Percentiles rank a stretch among this genome's conserved stretches.
phyloP scores from a whole-genome alignment of 2,329 filamentous ascomycete genomes.

The Fusarium continuum region DNA sequence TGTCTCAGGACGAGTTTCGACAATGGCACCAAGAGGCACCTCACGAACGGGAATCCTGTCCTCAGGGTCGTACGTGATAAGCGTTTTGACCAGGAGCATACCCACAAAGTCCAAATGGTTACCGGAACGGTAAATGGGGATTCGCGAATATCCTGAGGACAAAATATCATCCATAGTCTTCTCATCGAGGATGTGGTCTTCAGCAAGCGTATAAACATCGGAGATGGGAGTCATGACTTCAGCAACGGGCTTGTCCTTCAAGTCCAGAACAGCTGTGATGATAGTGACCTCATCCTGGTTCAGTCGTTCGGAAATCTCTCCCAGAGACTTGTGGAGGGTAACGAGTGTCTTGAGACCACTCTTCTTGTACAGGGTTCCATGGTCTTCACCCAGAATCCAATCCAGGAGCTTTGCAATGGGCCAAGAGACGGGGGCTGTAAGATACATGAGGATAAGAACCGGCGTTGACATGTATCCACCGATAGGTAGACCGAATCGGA shows the following conservation, averaged over 20 bases:
- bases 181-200: conserved; percentile 92
- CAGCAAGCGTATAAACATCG: conserved; percentile 96
- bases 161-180: conserved; percentile 93
- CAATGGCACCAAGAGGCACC: conserved; percentile 91
- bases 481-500: conserved; percentile 93
- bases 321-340: conserved; percentile 90
- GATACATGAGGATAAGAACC: conserved; percentile 89
- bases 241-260: conserved; percentile 95
- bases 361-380: conserved; percentile 98
- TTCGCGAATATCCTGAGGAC: conserved; percentile 92
- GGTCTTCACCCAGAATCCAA: conserved; percentile 90
- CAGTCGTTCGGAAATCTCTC: conserved; percentile 84
- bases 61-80: conserved; percentile 98
- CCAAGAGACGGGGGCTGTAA: conserved; percentile 90
- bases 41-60: conserved; percentile 87
- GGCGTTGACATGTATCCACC: conserved; percentile 92
- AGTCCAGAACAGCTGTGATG: conserved; percentile 93
- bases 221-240: conserved; percentile 99
- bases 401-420: conserved; percentile 96
- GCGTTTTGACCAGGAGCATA: conserved; percentile 97
- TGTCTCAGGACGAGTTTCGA: conserved; percentile 93
- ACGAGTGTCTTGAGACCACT: conserved; percentile 96
- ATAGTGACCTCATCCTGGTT: conserved; percentile 99
- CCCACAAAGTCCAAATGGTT: conserved; percentile 90
- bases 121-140: conserved; percentile 89